Conservation (phyloP, 129 eudicot species). For the Helianthus annuus region DNA sequence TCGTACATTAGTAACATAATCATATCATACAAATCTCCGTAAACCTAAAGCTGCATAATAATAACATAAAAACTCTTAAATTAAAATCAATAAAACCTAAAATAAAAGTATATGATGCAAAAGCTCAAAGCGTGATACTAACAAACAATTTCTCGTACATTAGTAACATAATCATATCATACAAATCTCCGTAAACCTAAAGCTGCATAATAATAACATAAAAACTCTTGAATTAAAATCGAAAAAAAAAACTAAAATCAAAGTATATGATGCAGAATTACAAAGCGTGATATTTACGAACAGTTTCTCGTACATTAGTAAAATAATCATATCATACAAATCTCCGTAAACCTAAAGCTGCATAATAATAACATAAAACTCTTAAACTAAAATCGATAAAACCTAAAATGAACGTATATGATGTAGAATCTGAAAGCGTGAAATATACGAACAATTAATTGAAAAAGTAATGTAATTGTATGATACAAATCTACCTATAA, state of each 20-base stretch:
- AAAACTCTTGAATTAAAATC: neutral
- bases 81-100: neutral
- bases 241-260: neutral
- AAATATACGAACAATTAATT: neutral
- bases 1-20: neutral
- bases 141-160: no score
- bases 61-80: neutral
- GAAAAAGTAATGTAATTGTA: neutral
- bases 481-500: neutral
- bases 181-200: neutral
- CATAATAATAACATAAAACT: no score
- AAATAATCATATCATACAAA: neutral
- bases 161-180: neutral
- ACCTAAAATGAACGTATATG: no score
- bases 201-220: no score
- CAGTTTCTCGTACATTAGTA: neutral
- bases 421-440: no score
- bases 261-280: no score
- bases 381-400: no score
- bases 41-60: no score
- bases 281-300: neutral
- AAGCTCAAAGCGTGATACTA: no score
- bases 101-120: no score
- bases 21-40: neutral
- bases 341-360: neutral